These are phyloP conservation scores for Hyaloscypha bicolor DNA, from an alignment of 495 filamentous ascomycete genomes.

Conservation along the genomic window DNA sequence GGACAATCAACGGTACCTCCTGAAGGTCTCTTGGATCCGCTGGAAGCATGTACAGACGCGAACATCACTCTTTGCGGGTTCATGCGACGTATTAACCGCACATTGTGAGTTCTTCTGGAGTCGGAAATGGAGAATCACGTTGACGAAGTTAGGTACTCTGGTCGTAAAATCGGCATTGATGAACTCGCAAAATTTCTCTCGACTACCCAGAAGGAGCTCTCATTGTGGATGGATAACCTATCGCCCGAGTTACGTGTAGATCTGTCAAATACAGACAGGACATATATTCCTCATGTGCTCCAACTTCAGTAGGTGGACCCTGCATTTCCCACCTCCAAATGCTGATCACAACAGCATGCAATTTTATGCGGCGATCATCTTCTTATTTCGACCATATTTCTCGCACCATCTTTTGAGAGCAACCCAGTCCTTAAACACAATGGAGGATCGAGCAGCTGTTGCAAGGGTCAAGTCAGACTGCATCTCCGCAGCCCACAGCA, in stretches of 20 bases:
- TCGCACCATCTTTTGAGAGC: conserved; percentile 50
- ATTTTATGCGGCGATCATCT: conserved; percentile 56
- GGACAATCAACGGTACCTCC: conserved; percentile 25
- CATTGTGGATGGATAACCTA: conserved; percentile 50
- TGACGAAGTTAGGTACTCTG: conserved; percentile 40
- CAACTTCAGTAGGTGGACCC: conserved; percentile 46
- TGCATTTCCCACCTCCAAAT: conserved; percentile 10
- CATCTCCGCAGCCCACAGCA: conserved; percentile 48
- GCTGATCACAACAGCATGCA: conserved; percentile 44
- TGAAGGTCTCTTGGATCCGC: conserved; percentile 40
- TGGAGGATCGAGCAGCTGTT: conserved; percentile 21
- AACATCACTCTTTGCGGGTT: conserved; percentile 53
- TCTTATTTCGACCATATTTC: conserved; percentile 54
- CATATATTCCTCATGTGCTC: conserved; percentile 48
- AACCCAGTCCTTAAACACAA: conserved; percentile 49
- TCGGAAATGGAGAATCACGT: conserved; percentile 20
- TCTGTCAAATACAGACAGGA: conserved; percentile 40
- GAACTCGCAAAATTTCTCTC: conserved; percentile 37
- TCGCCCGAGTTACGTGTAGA: conserved; percentile 46
- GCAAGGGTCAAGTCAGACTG: conserved; percentile 27
- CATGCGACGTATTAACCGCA: conserved; percentile 49
- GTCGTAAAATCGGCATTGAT: conserved; percentile 26
- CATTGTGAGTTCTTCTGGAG: conserved; percentile 42
- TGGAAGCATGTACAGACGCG: conserved; percentile 42
- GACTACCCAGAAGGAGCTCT: conserved; percentile 47